phyloP scores from a whole-genome alignment of 2,329 filamentous ascomycete species.

The Ceratocystis alfenasii region DNA sequence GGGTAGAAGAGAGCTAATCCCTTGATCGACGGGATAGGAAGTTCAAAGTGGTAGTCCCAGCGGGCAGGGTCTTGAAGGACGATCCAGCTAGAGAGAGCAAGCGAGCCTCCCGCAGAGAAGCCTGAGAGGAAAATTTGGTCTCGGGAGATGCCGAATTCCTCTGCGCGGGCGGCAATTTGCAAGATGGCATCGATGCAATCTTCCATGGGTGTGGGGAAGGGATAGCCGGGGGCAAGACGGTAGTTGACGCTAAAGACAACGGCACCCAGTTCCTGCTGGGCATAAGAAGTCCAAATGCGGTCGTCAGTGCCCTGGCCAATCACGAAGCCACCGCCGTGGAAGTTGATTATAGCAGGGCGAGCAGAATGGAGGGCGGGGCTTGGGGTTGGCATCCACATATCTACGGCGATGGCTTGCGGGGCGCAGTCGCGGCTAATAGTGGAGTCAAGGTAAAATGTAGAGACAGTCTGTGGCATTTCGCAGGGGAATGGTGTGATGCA shows the following conservation, averaged over 20 bases:
- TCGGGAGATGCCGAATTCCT: slow-evolving; percentile 46
- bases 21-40: slow-evolving; percentile 36
- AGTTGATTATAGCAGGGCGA: slow-evolving; percentile 47
- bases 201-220: slow-evolving; percentile 53
- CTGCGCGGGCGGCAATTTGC: slow-evolving; percentile 46
- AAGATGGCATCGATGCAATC: slow-evolving; percentile 53
- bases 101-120: slow-evolving; percentile 51
- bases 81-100: slow-evolving; percentile 39
- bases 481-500: slow-evolving; percentile 17
- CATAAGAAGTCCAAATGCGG: slow-evolving; percentile 45
- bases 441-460: slow-evolving; percentile 33
- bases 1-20: slow-evolving; percentile 51
- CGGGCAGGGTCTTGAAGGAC: slow-evolving; percentile 35
- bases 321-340: slow-evolving; percentile 57
- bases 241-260: slow-evolving; percentile 56
- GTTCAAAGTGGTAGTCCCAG: slow-evolving; percentile 30
- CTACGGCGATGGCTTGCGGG: slow-evolving; percentile 35
- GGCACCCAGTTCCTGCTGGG: slow-evolving; percentile 41
- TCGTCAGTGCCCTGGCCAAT: slow-evolving; percentile 52
- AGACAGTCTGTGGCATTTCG: slow-evolving; percentile 4
- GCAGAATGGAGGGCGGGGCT: slow-evolving; percentile 4
- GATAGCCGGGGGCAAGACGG: slow-evolving; percentile 52
- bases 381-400: slow-evolving; percentile 34
- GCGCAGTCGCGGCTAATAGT: slow-evolving; percentile 31
- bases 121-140: slow-evolving; percentile 47